Evolutionary conservation across 371 early-diverging fungal species (phyloP), one percentile per base, ranked within the genome.

Genomic region (Polyrhizophydium stewartii): DNA sequence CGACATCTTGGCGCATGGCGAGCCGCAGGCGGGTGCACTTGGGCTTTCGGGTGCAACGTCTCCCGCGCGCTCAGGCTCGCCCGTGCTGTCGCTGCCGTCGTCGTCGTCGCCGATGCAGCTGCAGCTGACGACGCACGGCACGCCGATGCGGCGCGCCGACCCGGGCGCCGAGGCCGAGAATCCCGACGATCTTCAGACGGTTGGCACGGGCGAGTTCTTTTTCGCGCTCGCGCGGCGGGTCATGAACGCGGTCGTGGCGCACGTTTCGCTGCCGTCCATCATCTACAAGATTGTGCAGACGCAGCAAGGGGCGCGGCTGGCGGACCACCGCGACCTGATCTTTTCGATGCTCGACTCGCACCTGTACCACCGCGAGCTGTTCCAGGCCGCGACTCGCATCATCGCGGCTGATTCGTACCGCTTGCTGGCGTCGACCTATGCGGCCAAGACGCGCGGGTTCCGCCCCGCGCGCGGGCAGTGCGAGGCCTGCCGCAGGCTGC

Each of bases 291-390:
- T 89, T 33, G 84, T 89, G 43, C 74, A 82, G 28, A 58, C 89
- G 2, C 83, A 85, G 41, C 71, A 77, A 41, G 58, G 68, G 12
- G 78, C 85, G 13, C 83, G 84, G 0, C 85, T 91, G 75, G 88
- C 87, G 7, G 89, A 89, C 59, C 86, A 87, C 59, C 74, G 87
- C 41, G 86, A 85, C 43, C 84, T 87, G 19, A 86, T 91, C 55
- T 74, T 84, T 33, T 85, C 86, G 24, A 88, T 91, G 87, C 73
- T 91, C 33, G 87, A 89, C 53, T 85, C 86, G 19, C 88, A 87
- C 68, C 81, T 84, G 62, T 89, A 88, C 56, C 89, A 89, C 69
- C 85, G 87, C 2, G 85, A 89, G 65, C 60, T 89, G 45, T 65
- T 88, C 43, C 79, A 82, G 45, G 84, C 89, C 77, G 87, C 89